Evolutionary conservation across 345 rosid genomes (phyloP).

Genomic region (Kandelia obovata): DNA sequence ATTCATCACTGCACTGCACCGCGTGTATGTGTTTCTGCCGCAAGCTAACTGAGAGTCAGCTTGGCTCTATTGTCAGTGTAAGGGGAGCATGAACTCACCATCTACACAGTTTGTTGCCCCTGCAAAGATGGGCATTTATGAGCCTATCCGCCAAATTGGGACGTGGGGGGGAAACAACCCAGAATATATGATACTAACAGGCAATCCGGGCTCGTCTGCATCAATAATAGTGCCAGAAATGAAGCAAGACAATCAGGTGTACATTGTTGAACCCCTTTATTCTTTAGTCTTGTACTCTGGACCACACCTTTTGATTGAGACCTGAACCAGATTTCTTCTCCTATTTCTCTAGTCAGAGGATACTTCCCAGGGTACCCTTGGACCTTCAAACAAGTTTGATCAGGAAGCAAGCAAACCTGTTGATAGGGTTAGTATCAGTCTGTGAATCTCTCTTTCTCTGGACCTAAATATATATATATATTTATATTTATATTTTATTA

Average conservation of each 20-base stretch:
- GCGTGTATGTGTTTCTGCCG: slow-evolving; percentile 8
- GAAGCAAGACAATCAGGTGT: slow-evolving; percentile 71
- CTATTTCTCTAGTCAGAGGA: slow-evolving; percentile 68
- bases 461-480: not conserved
- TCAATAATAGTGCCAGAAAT: slow-evolving; percentile 36
- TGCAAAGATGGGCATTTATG: slow-evolving; percentile 66
- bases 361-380: slow-evolving; percentile 63
- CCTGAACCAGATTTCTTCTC: slow-evolving; percentile 19
- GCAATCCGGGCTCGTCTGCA: slow-evolving; percentile 16
- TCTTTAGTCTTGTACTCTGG: slow-evolving; percentile 8
- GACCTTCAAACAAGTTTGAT: slow-evolving; percentile 57
- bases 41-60: slow-evolving; percentile 16
- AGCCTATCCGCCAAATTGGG: slow-evolving; percentile 63
- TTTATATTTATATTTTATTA: too few relatives aligned
- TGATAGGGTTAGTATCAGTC: slow-evolving; percentile 50
- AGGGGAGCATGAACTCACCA: slow-evolving; percentile 60
- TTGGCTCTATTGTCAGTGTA: slow-evolving; percentile 20
- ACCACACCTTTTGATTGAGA: slow-evolving; percentile 3
- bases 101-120: slow-evolving; percentile 70
- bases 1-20: not conserved
- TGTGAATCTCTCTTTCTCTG: slow-evolving; percentile 5
- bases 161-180: slow-evolving; percentile 72
- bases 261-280: slow-evolving; percentile 6
- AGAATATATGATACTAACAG: slow-evolving; percentile 33
- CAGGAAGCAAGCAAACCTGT: slow-evolving; percentile 73